Evolutionary conservation across 768 basidiomycete species (phyloP).

Genomic region (Tylopilus vinaceipallidus): DNA sequence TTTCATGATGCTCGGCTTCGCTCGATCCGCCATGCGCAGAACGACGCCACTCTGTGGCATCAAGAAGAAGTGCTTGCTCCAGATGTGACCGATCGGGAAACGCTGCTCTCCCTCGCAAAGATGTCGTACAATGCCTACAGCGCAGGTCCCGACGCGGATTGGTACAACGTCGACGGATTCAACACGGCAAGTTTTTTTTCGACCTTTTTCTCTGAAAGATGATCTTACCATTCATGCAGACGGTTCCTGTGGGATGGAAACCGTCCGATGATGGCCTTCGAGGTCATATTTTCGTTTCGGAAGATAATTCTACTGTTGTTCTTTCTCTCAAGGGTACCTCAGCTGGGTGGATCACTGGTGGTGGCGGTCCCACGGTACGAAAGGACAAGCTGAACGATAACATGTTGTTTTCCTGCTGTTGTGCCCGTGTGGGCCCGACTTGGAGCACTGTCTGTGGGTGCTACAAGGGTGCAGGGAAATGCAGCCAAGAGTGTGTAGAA

Average conservation of each 20-base stretch:
- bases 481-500: conserved; percentile 81
- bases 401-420: conserved; percentile 94
- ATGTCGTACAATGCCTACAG: conserved; percentile 88
- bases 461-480: conserved; percentile 69
- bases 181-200: conserved; percentile 44
- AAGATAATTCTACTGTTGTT: conserved; percentile 82
- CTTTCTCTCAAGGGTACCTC: conserved; percentile 95
- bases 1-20: conserved; percentile 35
- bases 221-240: conserved; percentile 34
- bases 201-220: neutral
- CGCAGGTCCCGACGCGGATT: conserved; percentile 47
- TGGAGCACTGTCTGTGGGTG: conserved; percentile 95
- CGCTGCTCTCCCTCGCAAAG: conserved; percentile 76
- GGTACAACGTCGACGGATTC: conserved; percentile 75
- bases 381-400: conserved; percentile 97
- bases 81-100: conserved; percentile 68
- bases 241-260: conserved; percentile 85
- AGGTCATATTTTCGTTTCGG: conserved; percentile 86
- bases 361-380: conserved; percentile 76
- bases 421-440: conserved; percentile 89
- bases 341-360: conserved; percentile 60
- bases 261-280: conserved; percentile 86
- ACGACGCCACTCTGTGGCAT: conserved; percentile 54
- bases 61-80: conserved; percentile 64
- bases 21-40: conserved; percentile 40